A percentile compares a stretch with the other conserved stretches of the same genome.
Evolutionary conservation across 441 rosid species (phyloP).

Genomic region (Macaranga tanarius): DNA sequence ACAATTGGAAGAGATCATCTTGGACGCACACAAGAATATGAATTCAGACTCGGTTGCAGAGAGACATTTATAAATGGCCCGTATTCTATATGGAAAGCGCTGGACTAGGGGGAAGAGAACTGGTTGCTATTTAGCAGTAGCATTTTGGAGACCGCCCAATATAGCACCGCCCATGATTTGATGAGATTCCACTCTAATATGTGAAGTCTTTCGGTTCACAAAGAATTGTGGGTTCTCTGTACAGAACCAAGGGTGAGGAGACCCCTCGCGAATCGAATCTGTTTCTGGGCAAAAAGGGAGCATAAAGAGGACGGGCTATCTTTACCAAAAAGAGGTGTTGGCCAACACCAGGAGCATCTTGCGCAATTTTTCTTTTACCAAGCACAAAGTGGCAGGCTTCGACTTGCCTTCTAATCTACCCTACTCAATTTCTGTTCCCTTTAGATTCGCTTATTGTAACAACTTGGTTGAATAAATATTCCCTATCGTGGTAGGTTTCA

Average conservation of each 20-base stretch:
- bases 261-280: constrained; percentile 16
- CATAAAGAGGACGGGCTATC: constrained; percentile 14
- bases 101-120: neutral
- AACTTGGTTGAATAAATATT: no score
- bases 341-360: constrained; percentile 28
- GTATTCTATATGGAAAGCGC: constrained; percentile 2
- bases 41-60: neutral
- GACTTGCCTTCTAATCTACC: neutral
- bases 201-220: neutral
- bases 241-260: neutral
- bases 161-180: constrained; percentile 15
- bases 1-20: constrained; percentile 14
- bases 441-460: neutral
- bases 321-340: constrained; percentile 1
- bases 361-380: constrained; percentile 14
- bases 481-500: neutral
- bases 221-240: neutral
- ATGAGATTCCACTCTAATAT: constrained; percentile 13
- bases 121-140: neutral
- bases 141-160: neutral
- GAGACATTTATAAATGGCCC: neutral
- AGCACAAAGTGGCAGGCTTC: neutral
- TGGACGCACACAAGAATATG: neutral
- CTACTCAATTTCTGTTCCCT: neutral
- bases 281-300: neutral